Evolutionary conservation across 805 yeast genomes (phyloP).

Genomic region (Limtongozyma cylindracea): DNA sequence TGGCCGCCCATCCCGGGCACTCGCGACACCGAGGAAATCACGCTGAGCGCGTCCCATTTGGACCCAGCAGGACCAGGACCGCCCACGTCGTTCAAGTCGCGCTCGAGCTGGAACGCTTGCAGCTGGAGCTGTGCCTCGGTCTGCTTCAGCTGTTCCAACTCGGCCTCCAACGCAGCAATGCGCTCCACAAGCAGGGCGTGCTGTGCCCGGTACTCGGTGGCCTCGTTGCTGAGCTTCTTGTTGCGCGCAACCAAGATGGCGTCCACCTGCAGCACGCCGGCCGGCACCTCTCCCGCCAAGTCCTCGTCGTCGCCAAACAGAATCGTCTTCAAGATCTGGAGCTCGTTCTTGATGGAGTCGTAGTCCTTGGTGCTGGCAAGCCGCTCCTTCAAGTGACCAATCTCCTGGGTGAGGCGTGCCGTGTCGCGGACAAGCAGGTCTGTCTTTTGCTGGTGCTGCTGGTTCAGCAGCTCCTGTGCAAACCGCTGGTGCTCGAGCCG

Average conservation of each 20-base stretch:
- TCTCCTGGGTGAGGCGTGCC: conserved; percentile 20
- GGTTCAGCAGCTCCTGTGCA: conserved; percentile 4
- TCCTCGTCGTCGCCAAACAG: conserved; percentile 34
- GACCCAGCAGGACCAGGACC: too few relatives aligned
- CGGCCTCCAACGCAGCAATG: conserved; percentile 15
- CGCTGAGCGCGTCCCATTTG: too few relatives aligned
- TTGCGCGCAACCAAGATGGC: conserved; percentile 44
- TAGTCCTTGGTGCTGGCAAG: conserved; percentile 37
- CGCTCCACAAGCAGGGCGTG: conserved; percentile 18
- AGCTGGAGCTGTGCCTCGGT: conserved; percentile 14
- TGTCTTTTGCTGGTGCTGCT: conserved; percentile 8
- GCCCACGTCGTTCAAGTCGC: conserved; percentile 40
- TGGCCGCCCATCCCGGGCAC: too few relatives aligned
- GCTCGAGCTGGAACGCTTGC: conserved; percentile 34
- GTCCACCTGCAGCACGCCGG: conserved; percentile 19
- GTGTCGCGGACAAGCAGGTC: conserved; percentile 19
- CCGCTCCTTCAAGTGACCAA: conserved; percentile 20
- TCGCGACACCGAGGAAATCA: too few relatives aligned
- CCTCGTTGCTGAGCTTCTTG: conserved; percentile 43
- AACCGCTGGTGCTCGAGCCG: conserved; percentile 24
- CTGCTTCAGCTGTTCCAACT: conserved; percentile 7
- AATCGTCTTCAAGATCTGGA: conserved; percentile 44
- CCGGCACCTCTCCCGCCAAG: conserved; percentile 6
- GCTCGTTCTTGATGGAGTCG: conserved; percentile 57
- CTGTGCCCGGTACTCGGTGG: conserved; percentile 38